Evolutionary conservation across 1,139 yeast genomes (phyloP), one percentile per base, ranked within the genome.

Genomic region (Magnusiomyces tetraspermus): DNA sequence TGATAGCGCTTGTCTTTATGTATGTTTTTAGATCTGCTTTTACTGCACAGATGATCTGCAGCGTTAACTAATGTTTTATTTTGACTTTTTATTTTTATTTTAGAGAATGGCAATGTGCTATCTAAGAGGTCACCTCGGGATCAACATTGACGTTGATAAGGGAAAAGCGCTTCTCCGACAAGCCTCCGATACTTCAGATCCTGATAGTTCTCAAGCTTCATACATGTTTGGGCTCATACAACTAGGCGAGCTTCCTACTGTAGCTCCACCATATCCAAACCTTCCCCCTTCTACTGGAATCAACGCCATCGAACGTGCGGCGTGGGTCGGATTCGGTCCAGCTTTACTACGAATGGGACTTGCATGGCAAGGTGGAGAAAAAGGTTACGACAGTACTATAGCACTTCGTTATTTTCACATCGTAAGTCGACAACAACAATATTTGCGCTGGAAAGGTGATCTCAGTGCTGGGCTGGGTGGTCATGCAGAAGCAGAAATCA

Each of bases 321-420:
- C 75, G 0, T 59, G 63, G 61, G 60, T 70, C 15, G 71, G 71
- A 4, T 68, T 65, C 47, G 65, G 68, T 3, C 73, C 74, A 3
- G 75, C 76, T 11, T 62, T 68, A 48, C 59, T 70, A 17, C 63
- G 73, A 8, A 65, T 72, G 66, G 74, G 73, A 17, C 62, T 65
- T 41, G 72, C 73, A 1, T 70, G 71, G 67, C 72, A 70, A 51
- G 67, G 67, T 8, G 67, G 65, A 13, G 67, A 64, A 38, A 60
- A 66, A 45, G 73, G 69, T 8, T 69, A 65, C 49, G 72, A 67
- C 53, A 64, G 67, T n/a, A 57, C 68, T 0, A 59, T 65, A 2
- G 72, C 76, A 0, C 52, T 72, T 51, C 63, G 73, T 21, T 72
- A 70, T 55, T 69, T 71, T 52, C 68, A 66, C 26, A 55, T 71